Evolutionary conservation across 352 stramenopile genomes (phyloP), one percentile per base, ranked within the genome.

Genomic region (Phytophthora foliorum): DNA sequence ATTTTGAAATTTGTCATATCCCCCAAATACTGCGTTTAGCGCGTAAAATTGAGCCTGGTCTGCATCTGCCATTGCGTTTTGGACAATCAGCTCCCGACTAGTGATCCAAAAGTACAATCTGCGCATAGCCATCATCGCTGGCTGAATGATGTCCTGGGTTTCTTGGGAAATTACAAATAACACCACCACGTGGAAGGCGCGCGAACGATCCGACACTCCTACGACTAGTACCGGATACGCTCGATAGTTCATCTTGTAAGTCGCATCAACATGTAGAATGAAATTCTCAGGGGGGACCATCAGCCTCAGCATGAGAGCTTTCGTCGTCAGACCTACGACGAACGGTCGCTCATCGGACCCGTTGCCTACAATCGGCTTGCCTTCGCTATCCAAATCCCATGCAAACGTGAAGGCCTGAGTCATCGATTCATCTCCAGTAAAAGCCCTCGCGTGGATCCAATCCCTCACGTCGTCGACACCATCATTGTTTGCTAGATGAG

Each of bases 51-150:
- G 27, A 3, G 42, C 42, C 19, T 53, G 22, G 10, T 62, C 54
- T 8, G 54, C 60, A 32, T 75, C 55, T 7, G 29, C 59, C 67
- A 75, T 70, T 0, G 60, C 55, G 34, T 63, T 55, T 19, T 49
- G 21, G 6, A 56, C 44, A 4, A 46, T 17, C 14, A 46, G 31
- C 1, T 39, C 17, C 3, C 29, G 27, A 4, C 14, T 4, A 39
- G 49, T 32, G 14, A 57, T 27, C 29, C 49, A 32, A 17, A 27
- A 45, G 49, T 57, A 19, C 49, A 45, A n/a, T 17, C 51, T 27
- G n/a, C 21, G 4, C 31, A 57, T 32, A 7, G 51, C 31, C 49
- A 44, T 41, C 17, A 56, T 27, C 48, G 29, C 19, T 1, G 7
- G 49, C n/a, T 56, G 49, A 41, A 34, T 34, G 21, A 57, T 14